Evolutionary conservation across 169 alveolate genomes (phyloP), one percentile per base, ranked within the genome.

Genomic region (Babesia ovis): DNA sequence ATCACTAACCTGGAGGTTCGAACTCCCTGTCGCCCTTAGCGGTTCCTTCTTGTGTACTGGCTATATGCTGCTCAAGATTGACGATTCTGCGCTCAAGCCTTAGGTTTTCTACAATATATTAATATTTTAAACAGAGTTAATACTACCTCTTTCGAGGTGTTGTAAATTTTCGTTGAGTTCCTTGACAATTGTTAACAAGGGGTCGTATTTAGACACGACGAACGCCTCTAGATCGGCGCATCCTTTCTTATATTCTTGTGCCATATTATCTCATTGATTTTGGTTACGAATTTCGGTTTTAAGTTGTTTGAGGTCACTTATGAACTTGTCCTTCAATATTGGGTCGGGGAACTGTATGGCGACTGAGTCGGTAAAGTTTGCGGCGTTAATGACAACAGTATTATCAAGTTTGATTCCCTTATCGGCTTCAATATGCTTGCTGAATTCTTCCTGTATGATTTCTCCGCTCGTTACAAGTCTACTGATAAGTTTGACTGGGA

Each of bases 161-260:
- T 92, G 96, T 39, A 93, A 66, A 25, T 92, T 66, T 34, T 93
- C 96, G 67, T 93, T 93, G n/a, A 93, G 76, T 50, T 92, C 96
- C 51, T 92, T 87, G 35, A 93, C 97, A 56, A 93, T 92, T 3
- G 96, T 89, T 45, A 93, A 84, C 53, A 93, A 71, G 3, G 97
- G 97, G 66, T 93, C 97, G 51, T 90, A 93, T 66, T 93, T 93
- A 18, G 97, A 91, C 27, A 93, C 92, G 0, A 93, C 83, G 77
- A 93, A 93, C 18, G 83, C 60, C 58, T 72, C 89, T 22, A 81
- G 41, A n/a, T 71, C 85, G 3, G 80, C 41, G 70, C 83, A 51
- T 23, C 76, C 3, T 23, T 41, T 55, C 31, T 68, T 43, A 41
- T 32, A 43, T 18, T 77, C 56, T 3, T 60, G 48, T 22, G 64